Percentiles rank a stretch among this genome's conserved stretches.
Conservation (phyloP, 805 yeast genomes). For the Kluyveromyces dobzhanskii region DNA sequence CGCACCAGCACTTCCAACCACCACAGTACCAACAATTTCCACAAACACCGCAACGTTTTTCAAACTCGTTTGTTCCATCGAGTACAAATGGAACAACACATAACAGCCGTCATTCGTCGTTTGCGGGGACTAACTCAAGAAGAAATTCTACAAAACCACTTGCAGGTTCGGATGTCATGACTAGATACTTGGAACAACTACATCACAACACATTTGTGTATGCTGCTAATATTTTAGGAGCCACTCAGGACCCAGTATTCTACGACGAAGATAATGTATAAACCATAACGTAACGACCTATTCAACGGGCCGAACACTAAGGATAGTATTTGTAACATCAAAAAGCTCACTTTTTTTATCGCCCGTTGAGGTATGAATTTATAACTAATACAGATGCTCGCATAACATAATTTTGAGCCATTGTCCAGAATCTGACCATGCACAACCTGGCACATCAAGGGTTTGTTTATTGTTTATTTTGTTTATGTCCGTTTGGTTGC, state of each 20-base stretch:
- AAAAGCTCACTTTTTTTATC: too few relatives aligned
- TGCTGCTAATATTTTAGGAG: constrained; percentile 45
- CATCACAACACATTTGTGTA: constrained; percentile 54
- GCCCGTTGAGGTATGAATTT: too few relatives aligned
- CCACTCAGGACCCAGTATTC: constrained; percentile 25
- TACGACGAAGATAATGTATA: constrained; percentile 12
- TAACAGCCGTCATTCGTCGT: not conserved
- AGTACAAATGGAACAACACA: not conserved
- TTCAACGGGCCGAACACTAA: too few relatives aligned
- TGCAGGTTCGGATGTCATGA: constrained; percentile 69
- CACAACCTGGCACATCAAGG: too few relatives aligned
- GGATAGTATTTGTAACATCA: too few relatives aligned
- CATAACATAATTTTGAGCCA: too few relatives aligned
- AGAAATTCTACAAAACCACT: constrained; percentile 15
- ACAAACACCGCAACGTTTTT: not conserved
- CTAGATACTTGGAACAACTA: constrained; percentile 66
- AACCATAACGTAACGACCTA: too few relatives aligned
- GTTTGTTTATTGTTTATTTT: too few relatives aligned
- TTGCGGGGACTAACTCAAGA: not conserved
- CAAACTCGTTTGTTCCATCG: not conserved
- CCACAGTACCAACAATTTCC: not conserved
- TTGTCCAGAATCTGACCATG: too few relatives aligned
- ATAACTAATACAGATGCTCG: too few relatives aligned
- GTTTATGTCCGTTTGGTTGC: too few relatives aligned
- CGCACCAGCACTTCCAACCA: not conserved